Evolutionary conservation across 768 basidiomycete species (phyloP).

Genomic region (Baorangia bicolor): DNA sequence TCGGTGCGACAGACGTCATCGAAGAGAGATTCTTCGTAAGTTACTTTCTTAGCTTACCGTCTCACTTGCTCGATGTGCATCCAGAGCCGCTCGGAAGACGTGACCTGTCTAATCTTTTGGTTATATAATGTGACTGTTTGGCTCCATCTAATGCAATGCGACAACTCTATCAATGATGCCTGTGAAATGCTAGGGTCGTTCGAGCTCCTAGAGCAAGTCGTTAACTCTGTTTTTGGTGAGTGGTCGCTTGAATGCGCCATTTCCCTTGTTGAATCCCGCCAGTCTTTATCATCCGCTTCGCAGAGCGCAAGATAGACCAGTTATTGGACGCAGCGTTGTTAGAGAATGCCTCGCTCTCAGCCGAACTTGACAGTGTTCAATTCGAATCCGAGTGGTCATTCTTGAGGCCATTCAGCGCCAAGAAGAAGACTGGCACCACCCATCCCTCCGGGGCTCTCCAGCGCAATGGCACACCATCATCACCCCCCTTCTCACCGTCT

Average conservation of each 20-base stretch:
- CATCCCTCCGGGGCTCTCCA: conserved; percentile 32
- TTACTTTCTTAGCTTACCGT: conserved; percentile 14
- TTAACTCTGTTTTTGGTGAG: conserved; percentile 92
- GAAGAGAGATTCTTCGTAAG: conserved; percentile 92
- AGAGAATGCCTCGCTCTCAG: conserved; percentile 76
- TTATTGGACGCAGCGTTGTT: conserved; percentile 81
- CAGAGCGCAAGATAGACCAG: conserved; percentile 85
- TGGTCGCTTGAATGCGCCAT: neutral
- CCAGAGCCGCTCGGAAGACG: conserved; percentile 80
- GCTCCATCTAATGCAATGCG: conserved; percentile 88
- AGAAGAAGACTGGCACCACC: conserved; percentile 46
- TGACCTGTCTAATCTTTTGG: conserved; percentile 91
- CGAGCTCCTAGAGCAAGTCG: conserved; percentile 84
- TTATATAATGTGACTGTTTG: conserved; percentile 88
- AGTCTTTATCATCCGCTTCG: conserved; percentile 95
- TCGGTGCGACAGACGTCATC: conserved; percentile 88
- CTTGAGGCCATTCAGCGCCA: conserved; percentile 66
- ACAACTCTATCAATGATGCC: conserved; percentile 70
- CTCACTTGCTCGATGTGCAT: conserved; percentile 15
- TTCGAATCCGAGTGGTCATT: conserved; percentile 98
- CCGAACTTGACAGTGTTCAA: conserved; percentile 77
- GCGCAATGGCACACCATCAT: conserved; percentile 39
- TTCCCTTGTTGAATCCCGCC: neutral
- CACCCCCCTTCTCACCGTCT: conserved; percentile 47
- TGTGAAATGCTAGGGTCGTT: conserved; percentile 86